Conservation (phyloP, 2,329 filamentous ascomycete genomes). For the Penicillium capsulatum region DNA sequence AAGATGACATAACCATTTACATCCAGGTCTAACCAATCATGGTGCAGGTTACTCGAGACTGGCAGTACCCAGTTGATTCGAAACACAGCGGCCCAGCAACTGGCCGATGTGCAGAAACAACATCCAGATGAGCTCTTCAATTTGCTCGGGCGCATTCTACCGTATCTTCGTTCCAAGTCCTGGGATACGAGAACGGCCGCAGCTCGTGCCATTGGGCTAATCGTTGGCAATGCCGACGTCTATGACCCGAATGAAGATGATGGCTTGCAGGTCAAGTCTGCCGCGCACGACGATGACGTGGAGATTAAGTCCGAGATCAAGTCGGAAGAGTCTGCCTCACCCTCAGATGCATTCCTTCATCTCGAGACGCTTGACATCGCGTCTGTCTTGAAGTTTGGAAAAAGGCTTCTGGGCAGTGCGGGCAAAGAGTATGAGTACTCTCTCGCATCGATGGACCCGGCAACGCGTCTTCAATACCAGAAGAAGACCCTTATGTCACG, state of each 20-base stretch:
- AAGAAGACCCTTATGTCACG: constrained; percentile 82
- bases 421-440: constrained; percentile 80
- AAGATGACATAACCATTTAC: not conserved
- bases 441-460: constrained; percentile 74
- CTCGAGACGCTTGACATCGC: constrained; percentile 73
- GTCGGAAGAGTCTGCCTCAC: constrained; percentile 32
- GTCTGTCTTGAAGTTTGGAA: constrained; percentile 76
- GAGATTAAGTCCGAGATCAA: constrained; percentile 38
- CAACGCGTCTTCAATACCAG: constrained; percentile 74
- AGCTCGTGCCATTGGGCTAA: constrained; percentile 89
- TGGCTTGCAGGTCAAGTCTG: constrained; percentile 45
- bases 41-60: constrained; percentile 80
- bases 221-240: constrained; percentile 78
- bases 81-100: constrained; percentile 92
- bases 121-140: constrained; percentile 98
- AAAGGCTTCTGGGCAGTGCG: constrained; percentile 74
- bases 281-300: constrained; percentile 50
- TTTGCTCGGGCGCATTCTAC: constrained; percentile 86
- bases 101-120: constrained; percentile 96
- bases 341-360: constrained; percentile 60
- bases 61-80: constrained; percentile 94
- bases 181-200: constrained; percentile 96
- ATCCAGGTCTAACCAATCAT: constrained; percentile 22
- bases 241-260: constrained; percentile 86
- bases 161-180: constrained; percentile 88